These are phyloP conservation scores for Pleodorina starrii DNA, from an alignment of 139 green algal genomes.

Conservation along the genomic window DNA sequence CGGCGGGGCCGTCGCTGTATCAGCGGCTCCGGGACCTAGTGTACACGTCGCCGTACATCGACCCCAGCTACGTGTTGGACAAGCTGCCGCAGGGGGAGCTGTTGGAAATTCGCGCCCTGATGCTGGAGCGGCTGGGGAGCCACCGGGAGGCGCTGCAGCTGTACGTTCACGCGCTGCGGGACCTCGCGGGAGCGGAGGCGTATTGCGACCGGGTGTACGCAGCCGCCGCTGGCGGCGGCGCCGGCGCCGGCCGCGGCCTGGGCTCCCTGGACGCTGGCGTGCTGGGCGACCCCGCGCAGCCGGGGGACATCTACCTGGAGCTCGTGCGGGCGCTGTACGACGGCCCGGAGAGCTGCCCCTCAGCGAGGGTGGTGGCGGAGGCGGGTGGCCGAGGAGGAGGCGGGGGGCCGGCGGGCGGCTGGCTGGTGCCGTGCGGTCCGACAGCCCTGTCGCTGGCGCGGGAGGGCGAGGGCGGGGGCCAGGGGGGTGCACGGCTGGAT, in stretches of 20 bases:
- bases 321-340: constrained; percentile 39
- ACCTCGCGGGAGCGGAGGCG: constrained; percentile 71
- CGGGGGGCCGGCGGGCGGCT: neutral
- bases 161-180: constrained; percentile 74
- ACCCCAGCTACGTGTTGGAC: constrained; percentile 78
- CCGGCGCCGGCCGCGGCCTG: too few relatives aligned
- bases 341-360: constrained; percentile 42
- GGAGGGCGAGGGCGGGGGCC: neutral
- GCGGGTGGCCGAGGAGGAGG: neutral
- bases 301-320: constrained; percentile 39
- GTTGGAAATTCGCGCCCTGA: constrained; percentile 83
- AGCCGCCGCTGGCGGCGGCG: neutral
- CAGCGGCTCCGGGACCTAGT: constrained; percentile 73
- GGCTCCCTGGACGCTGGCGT: neutral
- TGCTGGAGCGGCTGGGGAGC: constrained; percentile 83
- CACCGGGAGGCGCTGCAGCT: constrained; percentile 84
- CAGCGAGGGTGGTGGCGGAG: constrained; percentile 4
- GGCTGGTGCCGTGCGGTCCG: neutral
- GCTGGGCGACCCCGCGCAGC: neutral
- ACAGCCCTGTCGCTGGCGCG: too few relatives aligned
- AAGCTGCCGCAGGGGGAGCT: constrained; percentile 75
- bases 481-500: neutral
- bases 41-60: constrained; percentile 74
- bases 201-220: constrained; percentile 82
- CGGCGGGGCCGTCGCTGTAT: constrained; percentile 54